Evolutionary conservation across 768 basidiomycete genomes (phyloP).

Genomic region (Psilocybe azurescens): DNA sequence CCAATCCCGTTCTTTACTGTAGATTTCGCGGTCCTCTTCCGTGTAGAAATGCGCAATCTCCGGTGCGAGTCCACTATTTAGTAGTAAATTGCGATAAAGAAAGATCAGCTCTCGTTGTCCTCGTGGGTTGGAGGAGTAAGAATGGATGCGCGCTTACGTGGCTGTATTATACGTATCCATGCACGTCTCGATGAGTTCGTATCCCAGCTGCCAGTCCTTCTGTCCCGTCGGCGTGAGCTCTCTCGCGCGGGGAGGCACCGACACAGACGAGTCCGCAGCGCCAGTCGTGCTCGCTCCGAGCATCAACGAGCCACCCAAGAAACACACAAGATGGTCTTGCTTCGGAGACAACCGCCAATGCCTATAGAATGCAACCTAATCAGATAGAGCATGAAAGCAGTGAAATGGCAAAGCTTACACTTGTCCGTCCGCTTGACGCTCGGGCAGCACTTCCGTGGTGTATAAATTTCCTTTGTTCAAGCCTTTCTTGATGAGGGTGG

Average conservation of each 20-base stretch:
- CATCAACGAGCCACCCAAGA: constrained; percentile 91
- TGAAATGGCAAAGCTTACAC: constrained; percentile 29
- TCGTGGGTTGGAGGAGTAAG: constrained; percentile 23
- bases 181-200: constrained; percentile 87
- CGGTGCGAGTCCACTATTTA: constrained; percentile 75
- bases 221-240: constrained; percentile 66
- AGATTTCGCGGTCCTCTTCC: constrained; percentile 53
- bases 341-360: constrained; percentile 78
- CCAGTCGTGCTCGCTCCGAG: constrained; percentile 80
- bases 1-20: constrained; percentile 68
- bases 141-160: constrained; percentile 58
- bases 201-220: constrained; percentile 84
- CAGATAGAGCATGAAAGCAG: constrained; percentile 1
- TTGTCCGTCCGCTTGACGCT: constrained; percentile 38
- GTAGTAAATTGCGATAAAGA: not conserved
- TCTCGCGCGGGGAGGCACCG: constrained; percentile 65
- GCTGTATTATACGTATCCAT: constrained; percentile 82
- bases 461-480: constrained; percentile 63
- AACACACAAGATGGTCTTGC: constrained; percentile 97
- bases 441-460: constrained; percentile 83
- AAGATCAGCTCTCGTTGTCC: too few species aligned
- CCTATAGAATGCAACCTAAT: constrained; percentile 39
- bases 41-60: constrained; percentile 88
- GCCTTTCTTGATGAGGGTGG: constrained; percentile 72
- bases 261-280: constrained; percentile 51